Conservation (phyloP, 2,329 filamentous ascomycete species). For the Calonectria multiphialidica region DNA sequence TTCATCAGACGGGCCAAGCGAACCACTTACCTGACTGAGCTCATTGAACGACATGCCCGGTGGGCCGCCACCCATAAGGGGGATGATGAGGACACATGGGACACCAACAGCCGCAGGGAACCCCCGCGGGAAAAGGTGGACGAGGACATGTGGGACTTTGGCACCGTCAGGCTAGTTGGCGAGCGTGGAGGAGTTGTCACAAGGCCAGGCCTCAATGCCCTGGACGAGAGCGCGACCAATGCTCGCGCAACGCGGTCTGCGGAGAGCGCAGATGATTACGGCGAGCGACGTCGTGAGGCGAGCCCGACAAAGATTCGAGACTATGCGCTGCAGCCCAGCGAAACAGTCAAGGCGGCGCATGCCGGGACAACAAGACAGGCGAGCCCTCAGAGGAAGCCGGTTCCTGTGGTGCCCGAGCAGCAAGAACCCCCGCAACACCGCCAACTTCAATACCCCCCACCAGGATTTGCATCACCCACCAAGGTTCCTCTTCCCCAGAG, state of each 20-base stretch:
- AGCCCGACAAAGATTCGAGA: conserved; percentile 66
- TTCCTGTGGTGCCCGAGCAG: conserved; percentile 44
- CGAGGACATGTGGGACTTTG: conserved; percentile 98
- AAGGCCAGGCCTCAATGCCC: conserved; percentile 71
- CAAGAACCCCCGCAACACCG: conserved; percentile 32
- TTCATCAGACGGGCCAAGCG: conserved; percentile 94
- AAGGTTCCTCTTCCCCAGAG: conserved; percentile 70
- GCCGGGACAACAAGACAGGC: conserved; percentile 65
- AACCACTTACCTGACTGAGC: conserved; percentile 94
- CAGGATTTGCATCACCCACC: conserved; percentile 60
- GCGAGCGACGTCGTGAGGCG: conserved; percentile 62
- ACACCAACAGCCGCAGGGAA: conserved; percentile 67
- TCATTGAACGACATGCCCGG: conserved; percentile 90
- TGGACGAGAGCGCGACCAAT: conserved; percentile 88
- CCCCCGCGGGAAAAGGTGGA: conserved; percentile 68
- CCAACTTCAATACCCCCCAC: conserved; percentile 16
- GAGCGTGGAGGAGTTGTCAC: conserved; percentile 70
- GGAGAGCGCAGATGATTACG: conserved; percentile 63
- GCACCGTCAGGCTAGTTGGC: conserved; percentile 87
- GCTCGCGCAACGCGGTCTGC: conserved; percentile 70
- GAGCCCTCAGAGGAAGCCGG: conserved; percentile 71
- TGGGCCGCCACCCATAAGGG: conserved; percentile 87
- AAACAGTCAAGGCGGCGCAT: conserved; percentile 67
- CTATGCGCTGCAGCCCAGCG: conserved; percentile 58
- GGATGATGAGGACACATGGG: conserved; percentile 71